A percentile compares a stretch with the other conserved stretches of the same genome.
Evolutionary conservation across 331 rosid species (phyloP).

Genomic region (Phaseolus coccineus): DNA sequence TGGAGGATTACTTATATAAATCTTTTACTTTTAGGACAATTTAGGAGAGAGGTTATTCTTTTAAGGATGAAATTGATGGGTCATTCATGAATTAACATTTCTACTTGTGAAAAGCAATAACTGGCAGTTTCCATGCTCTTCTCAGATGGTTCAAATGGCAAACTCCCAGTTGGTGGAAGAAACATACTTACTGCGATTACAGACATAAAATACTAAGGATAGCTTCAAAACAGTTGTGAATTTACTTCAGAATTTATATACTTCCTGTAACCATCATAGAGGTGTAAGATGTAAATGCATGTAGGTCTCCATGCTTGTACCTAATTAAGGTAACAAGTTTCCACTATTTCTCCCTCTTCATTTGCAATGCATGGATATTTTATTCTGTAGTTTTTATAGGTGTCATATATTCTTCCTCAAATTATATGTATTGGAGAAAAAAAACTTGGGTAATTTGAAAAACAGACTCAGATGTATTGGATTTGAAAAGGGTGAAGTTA

Average conservation of each 20-base stretch:
- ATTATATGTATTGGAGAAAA: background rate
- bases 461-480: slow-evolving; percentile 28
- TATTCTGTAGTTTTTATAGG: background rate
- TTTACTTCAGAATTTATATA: slow-evolving; percentile 22
- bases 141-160: slow-evolving; percentile 53
- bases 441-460: background rate
- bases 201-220: slow-evolving; percentile 27
- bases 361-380: slow-evolving; percentile 16
- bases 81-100: background rate
- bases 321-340: background rate
- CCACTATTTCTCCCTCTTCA: background rate
- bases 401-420: background rate
- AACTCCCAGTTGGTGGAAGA: slow-evolving; percentile 44
- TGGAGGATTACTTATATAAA: background rate
- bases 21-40: background rate
- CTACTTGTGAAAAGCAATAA: slow-evolving; percentile 27
- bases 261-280: slow-evolving; percentile 12
- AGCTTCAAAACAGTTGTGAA: slow-evolving; percentile 9
- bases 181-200: slow-evolving; percentile 53
- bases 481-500: background rate
- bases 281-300: slow-evolving; percentile 31
- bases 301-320: slow-evolving; percentile 20
- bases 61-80: background rate
- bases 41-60: background rate
- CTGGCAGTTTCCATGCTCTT: slow-evolving; percentile 6